Base-by-base conservation (phyloP, 116 monocot genomes). In the Phalaenopsis hybrid region DNA sequence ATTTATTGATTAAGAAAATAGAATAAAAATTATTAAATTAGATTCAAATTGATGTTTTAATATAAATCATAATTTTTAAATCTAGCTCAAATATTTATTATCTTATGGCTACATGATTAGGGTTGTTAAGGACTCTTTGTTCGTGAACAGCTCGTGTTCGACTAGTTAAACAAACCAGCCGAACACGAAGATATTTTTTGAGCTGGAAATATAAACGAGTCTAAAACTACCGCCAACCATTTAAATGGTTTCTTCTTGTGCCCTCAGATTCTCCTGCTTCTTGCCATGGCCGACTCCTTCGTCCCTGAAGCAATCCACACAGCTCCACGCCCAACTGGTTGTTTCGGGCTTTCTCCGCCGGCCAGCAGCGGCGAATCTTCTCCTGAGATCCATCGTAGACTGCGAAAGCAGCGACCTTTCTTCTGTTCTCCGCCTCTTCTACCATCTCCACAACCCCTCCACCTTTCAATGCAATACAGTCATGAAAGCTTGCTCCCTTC, bases 391-490 rank as follows among this genome's bases (percentile, higher is more conserved):
- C 81, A 46, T 86, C 85, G 10, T 82, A n/a, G 43, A 85, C 46
- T 79, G 75, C 57, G 74, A 80, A n/a, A 77, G 73, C 48, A 49
- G 83, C 34, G 69, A 86, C 23, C 81, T 86, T 68, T 17, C 78
- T 43, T 74, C 82, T 52, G 86, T 83, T 13, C 83, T 89, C 80
- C 25, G 55, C 37, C 51, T 89, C 73, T 88, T 89, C 86, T 44
- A 51, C 75, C 79, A 49, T 61, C 80, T 89, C 37, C 85, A 85
- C 16, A 34, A 12, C 44, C 85, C 89, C 8, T 69, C 86, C 34
- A 82, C 89, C 34, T 90, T 87, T 75, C 84, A 73, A 49, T 93
- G 83, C 79, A 89, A 91, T 84, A 89, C 85, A 81, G 44, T 89
- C 84, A 82, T 91, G 74, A 83, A 82, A 9, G 83, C 82, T 5